phyloP scores from a whole-genome alignment of 1,284 basidiomycete species.

The Ustilago hordei region DNA sequence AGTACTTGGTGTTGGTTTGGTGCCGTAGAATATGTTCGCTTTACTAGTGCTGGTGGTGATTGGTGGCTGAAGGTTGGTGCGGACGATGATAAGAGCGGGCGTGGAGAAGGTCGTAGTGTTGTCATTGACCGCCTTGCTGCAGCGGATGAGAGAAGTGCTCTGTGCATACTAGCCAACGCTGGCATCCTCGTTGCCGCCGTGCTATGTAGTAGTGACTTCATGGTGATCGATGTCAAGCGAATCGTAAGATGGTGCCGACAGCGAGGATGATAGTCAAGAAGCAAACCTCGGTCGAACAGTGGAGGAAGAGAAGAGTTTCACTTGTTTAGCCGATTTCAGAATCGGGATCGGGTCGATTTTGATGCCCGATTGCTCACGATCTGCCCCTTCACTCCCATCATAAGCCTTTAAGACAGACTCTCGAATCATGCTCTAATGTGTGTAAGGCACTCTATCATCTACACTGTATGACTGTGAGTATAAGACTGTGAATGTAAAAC shows the following conservation, averaged over 20 bases:
- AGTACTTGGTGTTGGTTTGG: conserved; percentile 54
- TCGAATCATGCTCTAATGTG: too few species aligned
- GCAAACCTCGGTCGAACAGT: neutral
- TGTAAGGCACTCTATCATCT: too few species aligned
- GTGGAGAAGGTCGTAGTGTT: neutral
- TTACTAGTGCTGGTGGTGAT: neutral
- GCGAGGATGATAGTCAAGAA: conserved; percentile 2
- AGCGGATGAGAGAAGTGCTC: neutral
- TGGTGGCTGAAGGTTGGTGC: neutral
- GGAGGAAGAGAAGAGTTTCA: neutral
- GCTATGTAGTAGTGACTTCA: conserved; percentile 19
- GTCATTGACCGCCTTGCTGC: neutral
- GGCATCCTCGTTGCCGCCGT: neutral
- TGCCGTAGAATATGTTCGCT: conserved; percentile 41
- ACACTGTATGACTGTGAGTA: neutral
- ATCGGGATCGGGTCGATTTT: neutral
- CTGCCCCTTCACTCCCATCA: neutral
- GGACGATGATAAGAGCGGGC: neutral
- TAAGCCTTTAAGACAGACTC: neutral
- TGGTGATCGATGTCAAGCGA: neutral
- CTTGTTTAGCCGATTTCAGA: neutral
- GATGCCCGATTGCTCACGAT: neutral
- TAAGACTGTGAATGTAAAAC: neutral
- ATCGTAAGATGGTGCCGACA: neutral
- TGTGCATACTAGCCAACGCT: conserved; percentile 2